phyloP scores from a whole-genome alignment of 2,329 filamentous ascomycete genomes.

The Fusarium illudens region DNA sequence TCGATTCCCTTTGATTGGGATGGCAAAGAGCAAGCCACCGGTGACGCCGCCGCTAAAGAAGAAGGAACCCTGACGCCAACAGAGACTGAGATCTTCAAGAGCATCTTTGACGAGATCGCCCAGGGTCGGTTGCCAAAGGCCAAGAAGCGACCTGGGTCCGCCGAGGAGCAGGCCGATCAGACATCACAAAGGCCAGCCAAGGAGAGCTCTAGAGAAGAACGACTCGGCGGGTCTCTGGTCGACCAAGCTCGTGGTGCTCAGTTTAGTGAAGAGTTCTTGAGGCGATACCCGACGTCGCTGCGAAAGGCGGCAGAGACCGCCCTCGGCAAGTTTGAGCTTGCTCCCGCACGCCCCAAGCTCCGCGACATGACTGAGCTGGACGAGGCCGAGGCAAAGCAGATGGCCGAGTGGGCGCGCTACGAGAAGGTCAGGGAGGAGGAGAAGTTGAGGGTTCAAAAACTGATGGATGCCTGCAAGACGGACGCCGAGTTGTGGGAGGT shows the following conservation, averaged over 20 bases:
- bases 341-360: constrained; percentile 38
- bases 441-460: constrained; percentile 58
- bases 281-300: constrained; percentile 51
- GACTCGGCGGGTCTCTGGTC: constrained; percentile 42
- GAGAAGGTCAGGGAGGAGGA: constrained; percentile 56
- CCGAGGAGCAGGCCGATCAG: background rate
- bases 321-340: constrained; percentile 49
- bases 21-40: constrained; percentile 50
- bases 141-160: constrained; percentile 28
- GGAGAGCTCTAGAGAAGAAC: background rate
- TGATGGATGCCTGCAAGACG: constrained; percentile 64
- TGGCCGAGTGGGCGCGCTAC: constrained; percentile 47
- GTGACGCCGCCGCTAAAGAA: constrained; percentile 30
- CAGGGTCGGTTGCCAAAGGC: constrained; percentile 47
- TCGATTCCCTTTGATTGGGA: constrained; percentile 64
- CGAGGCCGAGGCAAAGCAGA: constrained; percentile 44
- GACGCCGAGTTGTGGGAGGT: constrained; percentile 74
- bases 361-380: constrained; percentile 44
- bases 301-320: constrained; percentile 51
- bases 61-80: constrained; percentile 64
- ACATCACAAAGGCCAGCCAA: constrained; percentile 1
- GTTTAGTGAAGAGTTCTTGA: constrained; percentile 49
- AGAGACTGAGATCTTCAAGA: constrained; percentile 66
- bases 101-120: constrained; percentile 61
- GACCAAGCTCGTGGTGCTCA: constrained; percentile 46